Evolutionary conservation across 208 protist genomes (phyloP), one percentile per base, ranked within the genome.

Genomic region (Acanthamoeba divionensis): DNA sequence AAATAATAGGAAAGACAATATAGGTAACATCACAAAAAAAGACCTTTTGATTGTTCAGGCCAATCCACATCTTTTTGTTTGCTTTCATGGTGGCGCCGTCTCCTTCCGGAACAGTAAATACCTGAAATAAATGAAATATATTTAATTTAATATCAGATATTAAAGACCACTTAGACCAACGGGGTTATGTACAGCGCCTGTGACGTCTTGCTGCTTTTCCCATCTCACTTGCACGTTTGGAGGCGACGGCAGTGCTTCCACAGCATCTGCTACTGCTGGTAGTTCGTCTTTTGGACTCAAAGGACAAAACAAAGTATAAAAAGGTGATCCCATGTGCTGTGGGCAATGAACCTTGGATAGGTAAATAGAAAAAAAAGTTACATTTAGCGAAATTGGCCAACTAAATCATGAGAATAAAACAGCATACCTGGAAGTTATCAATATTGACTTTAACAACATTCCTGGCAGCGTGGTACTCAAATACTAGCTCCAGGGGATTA

Each of bases 21-120:
- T 41, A 5, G 36, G 5, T 41, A 5, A 41, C 2, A 41, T 41
- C 36, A n/a, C n/a, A 41, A 41, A 41, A 6, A 41, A 41, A 41
- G 36, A 41, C 36, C 36, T 41, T 41, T 45, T 77, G 66, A 38
- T 83, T 36, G 45, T 83, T 83, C 21, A 83, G 41, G 13, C 26
- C 41, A 26, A 83, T 62, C 73, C 73, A 83, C 9, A 83, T 33
- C 50, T 83, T 83, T 38, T 83, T 83, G 26, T 83, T 38, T n/a
- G 73, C 73, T 63, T 83, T 83, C 73, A 83, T 83, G 26, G 73
- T 83, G 18, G 73, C 73, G 48, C 15, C 50, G 33, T 83, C 73
- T 63, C 62, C 26, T 63, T 54, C 73, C 12, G 50, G 73, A 38
- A n/a, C 29, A 26, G n/a, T 24, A 31, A 63, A 24, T 31, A 31